Evolutionary conservation across 2,329 filamentous ascomycete species (phyloP).

Genomic region (Phaeosphaeriaceae sp.): DNA sequence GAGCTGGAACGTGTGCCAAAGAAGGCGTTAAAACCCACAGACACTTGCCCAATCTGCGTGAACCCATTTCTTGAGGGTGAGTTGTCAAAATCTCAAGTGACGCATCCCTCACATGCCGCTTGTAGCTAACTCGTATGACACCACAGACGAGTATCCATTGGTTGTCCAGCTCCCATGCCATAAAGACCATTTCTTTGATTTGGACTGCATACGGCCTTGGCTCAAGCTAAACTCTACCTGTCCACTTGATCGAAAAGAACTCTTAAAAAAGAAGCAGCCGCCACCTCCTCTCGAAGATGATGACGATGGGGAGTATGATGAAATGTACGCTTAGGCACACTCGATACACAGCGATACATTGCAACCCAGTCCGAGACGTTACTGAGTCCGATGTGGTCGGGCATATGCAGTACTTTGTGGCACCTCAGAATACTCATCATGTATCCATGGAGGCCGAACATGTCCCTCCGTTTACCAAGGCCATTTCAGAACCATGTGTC

Average conservation of each 20-base stretch:
- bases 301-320: conserved; percentile 59
- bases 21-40: conserved; percentile 58
- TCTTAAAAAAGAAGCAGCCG: conserved; percentile 60
- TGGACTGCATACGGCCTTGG: conserved; percentile 71
- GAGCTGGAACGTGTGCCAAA: conserved; percentile 66
- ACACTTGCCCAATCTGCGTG: conserved; percentile 66
- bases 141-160: conserved; percentile 63
- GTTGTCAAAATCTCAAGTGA: conserved; percentile 8
- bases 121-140: conserved; percentile 25
- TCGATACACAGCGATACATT: conserved; percentile 4
- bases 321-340: conserved; percentile 54
- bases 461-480: neutral
- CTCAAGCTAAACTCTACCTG: conserved; percentile 68
- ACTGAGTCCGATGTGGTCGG: neutral
- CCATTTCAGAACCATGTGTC: too few relatives aligned
- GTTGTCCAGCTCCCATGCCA: conserved; percentile 69
- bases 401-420: neutral
- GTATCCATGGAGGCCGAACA: too few relatives aligned
- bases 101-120: neutral
- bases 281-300: conserved; percentile 56
- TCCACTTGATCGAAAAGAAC: conserved; percentile 65
- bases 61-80: conserved; percentile 66
- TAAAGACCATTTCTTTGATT: conserved; percentile 66
- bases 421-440: too few relatives aligned
- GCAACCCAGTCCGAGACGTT: conserved; percentile 10